Evolutionary conservation across 83 land plant genomes (phyloP).

Genomic region (Diphasiastrum complanatum): DNA sequence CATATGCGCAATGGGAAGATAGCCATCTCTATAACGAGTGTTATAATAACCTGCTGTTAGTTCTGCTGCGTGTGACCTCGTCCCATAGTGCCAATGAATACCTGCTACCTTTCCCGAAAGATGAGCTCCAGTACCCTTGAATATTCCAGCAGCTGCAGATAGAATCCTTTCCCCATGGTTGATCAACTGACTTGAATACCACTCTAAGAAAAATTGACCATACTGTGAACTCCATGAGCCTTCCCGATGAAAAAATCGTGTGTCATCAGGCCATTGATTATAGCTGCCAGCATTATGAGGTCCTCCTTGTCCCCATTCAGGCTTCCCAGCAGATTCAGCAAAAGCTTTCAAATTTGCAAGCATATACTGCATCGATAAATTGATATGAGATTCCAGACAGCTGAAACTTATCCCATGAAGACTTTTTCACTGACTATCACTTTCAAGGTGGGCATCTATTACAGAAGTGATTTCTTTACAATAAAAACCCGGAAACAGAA

Average conservation of each 20-base stretch:
- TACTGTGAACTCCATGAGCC: slow-evolving; percentile 53
- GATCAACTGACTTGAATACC: slow-evolving; percentile 67
- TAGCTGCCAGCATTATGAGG: slow-evolving; percentile 71
- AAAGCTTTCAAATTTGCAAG: slow-evolving; percentile 52
- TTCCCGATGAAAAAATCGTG: slow-evolving; percentile 49
- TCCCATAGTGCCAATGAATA: slow-evolving; percentile 82
- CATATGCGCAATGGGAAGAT: slow-evolving; percentile 57
- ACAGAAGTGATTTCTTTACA: no score
- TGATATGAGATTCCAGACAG: neutral
- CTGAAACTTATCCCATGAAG: neutral
- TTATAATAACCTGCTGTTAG: slow-evolving; percentile 80
- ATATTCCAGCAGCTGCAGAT: slow-evolving; percentile 40
- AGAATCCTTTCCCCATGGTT: slow-evolving; percentile 72
- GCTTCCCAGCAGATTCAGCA: slow-evolving; percentile 49
- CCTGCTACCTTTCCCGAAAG: slow-evolving; percentile 73
- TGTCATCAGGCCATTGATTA: slow-evolving; percentile 84
- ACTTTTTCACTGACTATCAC: neutral
- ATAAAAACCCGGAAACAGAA: no score
- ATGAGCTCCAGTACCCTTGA: slow-evolving; percentile 37
- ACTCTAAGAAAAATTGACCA: slow-evolving; percentile 67
- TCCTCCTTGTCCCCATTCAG: slow-evolving; percentile 62
- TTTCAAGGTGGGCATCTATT: neutral
- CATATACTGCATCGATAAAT: slow-evolving; percentile 52
- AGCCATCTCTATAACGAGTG: slow-evolving; percentile 57
- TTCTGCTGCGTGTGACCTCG: slow-evolving; percentile 72